Base-by-base conservation (phyloP, 306 rosid species). In the Senna tora region DNA sequence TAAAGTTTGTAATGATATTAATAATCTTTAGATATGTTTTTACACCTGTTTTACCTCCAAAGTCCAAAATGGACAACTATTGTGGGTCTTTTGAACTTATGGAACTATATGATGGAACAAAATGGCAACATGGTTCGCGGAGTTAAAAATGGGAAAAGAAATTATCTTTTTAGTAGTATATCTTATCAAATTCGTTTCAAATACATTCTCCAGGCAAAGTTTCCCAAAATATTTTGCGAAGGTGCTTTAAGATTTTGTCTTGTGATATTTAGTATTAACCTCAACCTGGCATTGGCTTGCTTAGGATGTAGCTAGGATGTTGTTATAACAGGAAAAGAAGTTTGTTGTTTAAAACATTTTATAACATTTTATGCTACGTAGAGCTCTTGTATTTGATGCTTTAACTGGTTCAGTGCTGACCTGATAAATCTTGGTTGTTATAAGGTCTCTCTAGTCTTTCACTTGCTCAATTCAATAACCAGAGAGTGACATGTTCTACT, bases 191-290 rank as follows among this genome's bases (percentile, higher is more conserved):
- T 52, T 64, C 43, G 9, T 12, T 10, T 65, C 51, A n/a, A 41
- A 6, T 64, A 28, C 12, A 53, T 41, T 73, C 41, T 5, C 66
- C 22, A 50, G 3, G 41, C 21, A 60, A 63, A 6, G 38, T 52
- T 73, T 22, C 63, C 33, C 32, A 22, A 33, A 74, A 51, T 64
- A 25, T 73, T 30, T 17, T 72, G 58, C 47, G 32, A 45, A 55
- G 61, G 36, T 20, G 16, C 45, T 21, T 14, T 58, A 43, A 34
- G 15, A 43, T 8, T 5, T 13, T 2, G 28, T 70, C 49, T 17
- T 60, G 16, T 51, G 67, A 25, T 25, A 42, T 33, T 54, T 62
- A 9, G 14, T 63, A 20, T 25, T 52, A 64, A 70, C 32, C 41
- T 47, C 6, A 67, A 75, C 19, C 57, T 69, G 51, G 25, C 33